phyloP scores from a whole-genome alignment of 2,329 filamentous ascomycete genomes.

The Zymoseptoria pseudotritici region DNA sequence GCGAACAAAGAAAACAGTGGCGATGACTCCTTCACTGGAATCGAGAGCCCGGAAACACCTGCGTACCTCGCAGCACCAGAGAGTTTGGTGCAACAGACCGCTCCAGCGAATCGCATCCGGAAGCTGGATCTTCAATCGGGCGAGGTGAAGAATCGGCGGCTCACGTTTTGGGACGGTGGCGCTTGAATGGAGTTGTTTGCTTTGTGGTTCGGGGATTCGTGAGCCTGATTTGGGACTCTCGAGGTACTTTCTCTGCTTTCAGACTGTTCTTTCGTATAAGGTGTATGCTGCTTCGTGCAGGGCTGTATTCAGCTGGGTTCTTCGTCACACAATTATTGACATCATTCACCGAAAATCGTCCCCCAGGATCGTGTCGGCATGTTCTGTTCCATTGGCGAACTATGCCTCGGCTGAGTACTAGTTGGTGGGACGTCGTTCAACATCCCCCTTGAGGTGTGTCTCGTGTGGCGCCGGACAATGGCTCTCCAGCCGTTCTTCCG shows the following conservation, averaged over 20 bases:
- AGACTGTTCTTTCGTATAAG: background rate
- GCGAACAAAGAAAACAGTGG: slow-evolving; percentile 23
- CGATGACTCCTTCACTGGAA: slow-evolving; percentile 7
- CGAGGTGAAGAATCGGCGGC: slow-evolving; percentile 22
- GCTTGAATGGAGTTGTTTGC: background rate
- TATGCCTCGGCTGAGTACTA: background rate
- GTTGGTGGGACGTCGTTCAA: background rate
- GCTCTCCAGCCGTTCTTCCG: background rate
- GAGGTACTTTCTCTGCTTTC: background rate
- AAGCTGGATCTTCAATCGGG: slow-evolving; percentile 24
- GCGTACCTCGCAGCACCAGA: slow-evolving; percentile 24
- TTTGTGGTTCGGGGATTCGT: background rate
- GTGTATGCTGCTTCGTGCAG: background rate
- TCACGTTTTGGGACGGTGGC: slow-evolving; percentile 23
- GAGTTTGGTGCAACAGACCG: slow-evolving; percentile 28
- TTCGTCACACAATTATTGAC: background rate
- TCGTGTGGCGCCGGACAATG: background rate
- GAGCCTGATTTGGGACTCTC: background rate
- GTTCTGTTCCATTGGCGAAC: background rate
- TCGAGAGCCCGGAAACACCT: slow-evolving; percentile 26
- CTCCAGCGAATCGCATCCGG: slow-evolving; percentile 27
- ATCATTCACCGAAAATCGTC: background rate
- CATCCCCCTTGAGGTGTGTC: background rate
- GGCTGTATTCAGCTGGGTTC: background rate
- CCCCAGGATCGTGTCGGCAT: background rate